Evolutionary conservation across 2,329 filamentous ascomycete species (phyloP).

Genomic region (Herpotrichia juniperi): DNA sequence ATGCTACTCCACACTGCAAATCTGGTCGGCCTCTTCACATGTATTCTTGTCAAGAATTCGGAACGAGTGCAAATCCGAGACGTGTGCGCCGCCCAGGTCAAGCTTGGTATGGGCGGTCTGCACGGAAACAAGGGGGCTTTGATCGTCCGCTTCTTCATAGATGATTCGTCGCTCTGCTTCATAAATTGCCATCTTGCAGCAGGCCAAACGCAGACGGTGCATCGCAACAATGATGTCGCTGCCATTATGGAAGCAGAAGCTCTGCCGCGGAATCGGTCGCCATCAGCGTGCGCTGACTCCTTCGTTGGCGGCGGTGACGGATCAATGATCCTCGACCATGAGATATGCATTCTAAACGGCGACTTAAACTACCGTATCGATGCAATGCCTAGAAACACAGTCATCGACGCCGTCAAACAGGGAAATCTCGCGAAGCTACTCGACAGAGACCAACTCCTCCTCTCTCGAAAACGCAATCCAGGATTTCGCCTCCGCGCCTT

Average conservation of each 20-base stretch:
- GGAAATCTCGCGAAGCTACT: constrained; percentile 85
- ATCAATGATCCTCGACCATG: constrained; percentile 92
- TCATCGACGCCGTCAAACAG: constrained; percentile 81
- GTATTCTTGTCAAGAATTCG: constrained; percentile 87
- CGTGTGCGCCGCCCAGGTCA: constrained; percentile 81
- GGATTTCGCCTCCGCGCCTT: constrained; percentile 88
- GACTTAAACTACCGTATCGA: constrained; percentile 99
- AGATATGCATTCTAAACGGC: constrained; percentile 95
- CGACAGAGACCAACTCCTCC: constrained; percentile 89
- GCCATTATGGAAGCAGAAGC: constrained; percentile 82
- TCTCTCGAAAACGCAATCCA: constrained; percentile 86
- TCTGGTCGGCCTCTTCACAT: constrained; percentile 93
- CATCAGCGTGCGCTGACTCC: constrained; percentile 71
- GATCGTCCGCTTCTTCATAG: constrained; percentile 87
- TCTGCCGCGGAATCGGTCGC: constrained; percentile 74
- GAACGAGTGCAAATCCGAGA: constrained; percentile 78
- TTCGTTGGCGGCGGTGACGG: constrained; percentile 94
- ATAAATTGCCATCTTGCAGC: constrained; percentile 97
- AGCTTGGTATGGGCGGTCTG: constrained; percentile 92
- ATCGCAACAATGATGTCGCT: constrained; percentile 90
- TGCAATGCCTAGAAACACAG: constrained; percentile 91
- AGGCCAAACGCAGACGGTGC: constrained; percentile 86
- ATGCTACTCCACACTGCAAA: constrained; percentile 86
- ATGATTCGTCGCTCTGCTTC: constrained; percentile 94
- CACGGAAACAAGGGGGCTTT: constrained; percentile 98